Conservation (phyloP, 108 stramenopile species). For the Fragilariopsis cylindrus region DNA sequence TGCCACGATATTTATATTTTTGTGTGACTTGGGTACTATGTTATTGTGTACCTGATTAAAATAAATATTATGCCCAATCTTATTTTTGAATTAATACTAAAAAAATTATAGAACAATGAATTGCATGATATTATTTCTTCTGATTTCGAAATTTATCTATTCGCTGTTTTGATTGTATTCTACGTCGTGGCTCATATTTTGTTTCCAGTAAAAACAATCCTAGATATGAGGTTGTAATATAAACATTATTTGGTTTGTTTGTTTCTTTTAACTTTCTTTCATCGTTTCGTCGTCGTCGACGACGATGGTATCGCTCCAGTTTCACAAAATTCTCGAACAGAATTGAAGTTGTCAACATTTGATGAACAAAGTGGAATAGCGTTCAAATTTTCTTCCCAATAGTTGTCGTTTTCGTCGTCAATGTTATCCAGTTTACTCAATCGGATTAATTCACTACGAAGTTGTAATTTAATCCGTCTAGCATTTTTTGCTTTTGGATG, state of each 20-base stretch:
- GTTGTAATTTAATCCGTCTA: slow-evolving; percentile 68
- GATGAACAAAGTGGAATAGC: slow-evolving; percentile 25
- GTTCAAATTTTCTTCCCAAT: slow-evolving; percentile 33
- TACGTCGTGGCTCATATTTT: too few relatives aligned
- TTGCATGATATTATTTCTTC: too few relatives aligned
- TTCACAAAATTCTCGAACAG: slow-evolving; percentile 19
- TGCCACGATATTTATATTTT: too few relatives aligned
- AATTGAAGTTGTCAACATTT: slow-evolving; percentile 13
- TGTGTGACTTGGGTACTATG: too few relatives aligned
- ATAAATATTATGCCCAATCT: too few relatives aligned
- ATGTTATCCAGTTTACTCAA: slow-evolving; percentile 27
- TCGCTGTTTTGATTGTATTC: too few relatives aligned
- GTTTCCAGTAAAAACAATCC: too few relatives aligned
- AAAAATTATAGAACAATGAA: too few relatives aligned
- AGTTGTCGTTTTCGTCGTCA: neutral
- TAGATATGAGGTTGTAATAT: too few relatives aligned
- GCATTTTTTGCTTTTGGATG: slow-evolving; percentile 65
- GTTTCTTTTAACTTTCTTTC: neutral
- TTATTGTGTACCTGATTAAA: too few relatives aligned
- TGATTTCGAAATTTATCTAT: too few relatives aligned
- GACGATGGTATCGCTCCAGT: slow-evolving; percentile 5
- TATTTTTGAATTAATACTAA: too few relatives aligned
- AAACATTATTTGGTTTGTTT: neutral
- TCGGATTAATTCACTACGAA: slow-evolving; percentile 77
- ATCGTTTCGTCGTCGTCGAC: slow-evolving; percentile 2